Evolutionary conservation across 192 early-diverging fungal genomes (phyloP), one percentile per base, ranked within the genome.

Genomic region (Gigaspora rosea): DNA sequence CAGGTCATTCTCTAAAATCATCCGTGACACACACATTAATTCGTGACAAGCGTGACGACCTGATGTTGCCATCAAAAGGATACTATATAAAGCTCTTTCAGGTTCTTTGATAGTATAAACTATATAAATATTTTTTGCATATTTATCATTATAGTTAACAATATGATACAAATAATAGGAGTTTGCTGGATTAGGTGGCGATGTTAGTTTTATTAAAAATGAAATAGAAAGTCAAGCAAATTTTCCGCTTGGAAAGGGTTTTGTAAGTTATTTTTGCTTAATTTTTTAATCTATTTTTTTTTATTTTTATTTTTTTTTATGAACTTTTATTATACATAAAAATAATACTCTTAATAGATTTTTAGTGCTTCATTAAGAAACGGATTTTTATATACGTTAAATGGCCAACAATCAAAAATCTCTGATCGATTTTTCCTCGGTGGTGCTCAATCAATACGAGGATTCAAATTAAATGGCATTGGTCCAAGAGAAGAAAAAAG

Each of bases 361-460:
- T 22, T 80, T n/a, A 80, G 80, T 49, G 81, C 80, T 15, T 80
- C 81, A 16, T 76, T 80, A 47, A 82, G 82, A 62, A 80, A 79
- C 46, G 97, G 97, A 20, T 76, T 94, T 11, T 61, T 97, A 70
- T 86, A 88, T 68, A 85, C 90, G 5, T 69, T 93, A 5, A 81
- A 81, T 46, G 80, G 80, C n/a, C 82, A 83, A 20, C 63, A 71
- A 10, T 88, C 93, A 51, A 85, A 88, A n/a, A 82, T 97, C 18
- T 88, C 90, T 10, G 97, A 99, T 83, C 86, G 95, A 46, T 96
- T 97, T 81, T 88, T 91, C 75, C 80, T 99, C 27, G 97, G 97
- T 41, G 97, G 97, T 8, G 91, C 92, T 52, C 87, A 88, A 57
- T 92, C 91, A 32, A 84, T 99, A 11, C 87, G 97, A 47, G 97